Conservation (phyloP, 306 rosid genomes). For the Glycine soja region DNA sequence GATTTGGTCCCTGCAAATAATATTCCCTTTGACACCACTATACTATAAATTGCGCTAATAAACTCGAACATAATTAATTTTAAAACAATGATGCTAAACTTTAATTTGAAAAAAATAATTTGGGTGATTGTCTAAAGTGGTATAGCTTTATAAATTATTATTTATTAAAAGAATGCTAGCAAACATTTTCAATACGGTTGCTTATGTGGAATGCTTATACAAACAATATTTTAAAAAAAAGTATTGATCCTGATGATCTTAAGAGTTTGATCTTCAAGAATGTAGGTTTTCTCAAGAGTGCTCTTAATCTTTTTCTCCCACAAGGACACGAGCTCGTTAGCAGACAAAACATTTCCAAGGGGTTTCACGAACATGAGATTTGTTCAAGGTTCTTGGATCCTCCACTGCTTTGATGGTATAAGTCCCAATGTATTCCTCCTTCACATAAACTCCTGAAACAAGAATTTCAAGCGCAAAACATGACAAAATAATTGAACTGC, state of each 20-base stretch:
- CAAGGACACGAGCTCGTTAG: slow-evolving; percentile 52
- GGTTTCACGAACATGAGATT: slow-evolving; percentile 41
- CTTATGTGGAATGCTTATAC: too few relatives aligned
- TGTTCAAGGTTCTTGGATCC: slow-evolving; percentile 61
- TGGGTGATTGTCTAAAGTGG: too few relatives aligned
- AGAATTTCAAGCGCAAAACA: background rate
- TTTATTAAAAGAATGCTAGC: too few relatives aligned
- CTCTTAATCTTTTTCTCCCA: slow-evolving; percentile 61
- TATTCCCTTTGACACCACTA: too few relatives aligned
- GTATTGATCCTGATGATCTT: slow-evolving; percentile 37
- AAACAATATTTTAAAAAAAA: too few relatives aligned
- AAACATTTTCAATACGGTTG: too few relatives aligned
- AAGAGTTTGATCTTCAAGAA: slow-evolving; percentile 54
- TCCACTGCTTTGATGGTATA: slow-evolving; percentile 56
- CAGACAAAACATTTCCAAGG: slow-evolving; percentile 45
- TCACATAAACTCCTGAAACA: slow-evolving; percentile 42
- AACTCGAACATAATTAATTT: too few relatives aligned
- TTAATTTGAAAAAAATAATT: too few relatives aligned
- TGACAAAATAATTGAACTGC: background rate
- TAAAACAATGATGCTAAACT: too few relatives aligned
- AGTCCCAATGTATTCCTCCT: slow-evolving; percentile 47
- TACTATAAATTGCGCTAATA: too few relatives aligned
- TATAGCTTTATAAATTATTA: too few relatives aligned
- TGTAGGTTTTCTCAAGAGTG: slow-evolving; percentile 44
- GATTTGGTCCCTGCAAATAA: too few relatives aligned